Base-by-base conservation (phyloP, 331 rosid species). In the Dryas integrifolia region DNA sequence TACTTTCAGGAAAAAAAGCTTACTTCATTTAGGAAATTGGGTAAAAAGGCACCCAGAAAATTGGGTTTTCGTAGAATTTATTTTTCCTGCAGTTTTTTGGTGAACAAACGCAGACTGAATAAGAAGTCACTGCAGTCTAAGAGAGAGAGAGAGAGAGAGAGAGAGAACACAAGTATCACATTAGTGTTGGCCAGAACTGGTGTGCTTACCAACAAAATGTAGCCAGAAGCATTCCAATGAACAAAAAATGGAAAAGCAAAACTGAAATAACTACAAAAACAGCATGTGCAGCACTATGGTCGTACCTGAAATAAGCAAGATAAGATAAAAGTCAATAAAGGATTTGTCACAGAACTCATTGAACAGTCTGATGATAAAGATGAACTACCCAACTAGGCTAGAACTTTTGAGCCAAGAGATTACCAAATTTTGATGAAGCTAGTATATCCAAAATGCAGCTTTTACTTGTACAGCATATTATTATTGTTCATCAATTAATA, bases 221-320 rank as follows among this genome's bases (percentile, higher is more conserved):
- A 67, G 99, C 98, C 85, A 95, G 84, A 76, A 86, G 74, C 80
- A 82, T 86, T 68, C 99, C 97, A n/a, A 86, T 81, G 78, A 88
- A 72, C 71, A 95, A 71, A 82, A 92, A 95, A 82, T 95, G 99
- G 79, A 88, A 90, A 69, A 92, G 66, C 88, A 92, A 81, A 56
- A 92, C 98, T 2, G 98, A 88, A 81, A 95, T 77, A 81, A 92
- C 89, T 74, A 95, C 97, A 81, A 87, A 82, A 82, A 92, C 60
- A 57, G 98, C 79, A 88, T 95, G 99, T 67, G 86, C 88, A 66
- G 88, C 78, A 80, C 98, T 95, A 80, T 92, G 98, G 76, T 87
- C 99, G 70, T 92, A 95, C 86, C 99, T 95, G 98, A 83, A 89
- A 83, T 39, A 66, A 75, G 40, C 41, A 67, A 49, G 74, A 70